Evolutionary conservation across 2,329 filamentous ascomycete species (phyloP).

Genomic region (Berkeleyomyces basicola): DNA sequence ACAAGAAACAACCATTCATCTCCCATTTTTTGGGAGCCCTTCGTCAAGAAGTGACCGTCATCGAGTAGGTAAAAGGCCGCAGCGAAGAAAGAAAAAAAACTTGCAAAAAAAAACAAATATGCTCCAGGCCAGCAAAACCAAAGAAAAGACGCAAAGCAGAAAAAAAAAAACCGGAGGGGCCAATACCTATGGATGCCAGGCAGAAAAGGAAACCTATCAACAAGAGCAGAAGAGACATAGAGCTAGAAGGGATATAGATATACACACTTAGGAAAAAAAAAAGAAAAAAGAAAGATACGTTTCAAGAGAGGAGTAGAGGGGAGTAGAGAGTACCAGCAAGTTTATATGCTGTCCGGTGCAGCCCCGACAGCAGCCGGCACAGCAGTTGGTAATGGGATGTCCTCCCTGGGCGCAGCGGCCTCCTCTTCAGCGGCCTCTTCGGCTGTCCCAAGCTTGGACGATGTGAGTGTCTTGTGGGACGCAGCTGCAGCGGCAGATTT

Average conservation of each 20-base stretch:
- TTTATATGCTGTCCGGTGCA: background rate
- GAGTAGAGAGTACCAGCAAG: background rate
- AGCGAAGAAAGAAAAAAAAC: background rate
- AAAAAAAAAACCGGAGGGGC: background rate
- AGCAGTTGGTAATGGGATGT: background rate
- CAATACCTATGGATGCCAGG: background rate
- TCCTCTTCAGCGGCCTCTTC: constrained; percentile 9
- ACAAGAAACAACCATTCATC: background rate
- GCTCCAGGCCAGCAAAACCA: background rate
- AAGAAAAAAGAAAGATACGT: constrained; percentile 5
- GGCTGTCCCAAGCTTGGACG: constrained; percentile 3
- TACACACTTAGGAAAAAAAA: constrained; percentile 6
- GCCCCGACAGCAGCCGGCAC: background rate
- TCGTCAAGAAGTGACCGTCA: constrained; percentile 4
- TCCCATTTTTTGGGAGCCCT: background rate
- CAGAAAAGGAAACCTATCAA: constrained; percentile 1
- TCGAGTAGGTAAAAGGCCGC: background rate
- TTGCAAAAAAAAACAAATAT: background rate
- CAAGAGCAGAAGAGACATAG: background rate
- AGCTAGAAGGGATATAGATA: constrained; percentile 14
- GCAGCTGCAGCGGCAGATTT: constrained; percentile 29
- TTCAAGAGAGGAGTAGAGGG: background rate
- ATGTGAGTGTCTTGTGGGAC: constrained; percentile 13
- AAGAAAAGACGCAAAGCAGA: background rate
- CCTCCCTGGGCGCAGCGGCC: background rate